These are phyloP conservation scores for Claviceps digitariae DNA, from an alignment of 2,329 filamentous ascomycete species.

Conservation along the genomic window DNA sequence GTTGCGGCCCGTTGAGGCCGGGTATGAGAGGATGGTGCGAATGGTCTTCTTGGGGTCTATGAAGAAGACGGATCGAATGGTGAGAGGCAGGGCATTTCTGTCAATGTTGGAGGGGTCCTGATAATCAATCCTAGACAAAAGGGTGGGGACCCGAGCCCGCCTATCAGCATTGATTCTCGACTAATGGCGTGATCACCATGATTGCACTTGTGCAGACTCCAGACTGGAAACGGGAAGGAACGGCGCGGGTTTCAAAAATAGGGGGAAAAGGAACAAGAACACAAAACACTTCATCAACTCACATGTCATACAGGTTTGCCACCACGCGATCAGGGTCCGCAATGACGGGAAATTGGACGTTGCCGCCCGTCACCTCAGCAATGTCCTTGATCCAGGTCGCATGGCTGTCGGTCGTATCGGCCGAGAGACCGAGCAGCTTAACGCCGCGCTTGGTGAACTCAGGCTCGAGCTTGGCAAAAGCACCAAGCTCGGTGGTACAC, in stretches of 20 bases:
- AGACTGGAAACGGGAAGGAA: too few relatives aligned
- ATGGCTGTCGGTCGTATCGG: constrained; percentile 76
- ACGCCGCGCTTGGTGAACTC: constrained; percentile 79
- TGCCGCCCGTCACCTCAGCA: constrained; percentile 59
- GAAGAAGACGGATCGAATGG: constrained; percentile 88
- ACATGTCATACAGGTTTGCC: constrained; percentile 68
- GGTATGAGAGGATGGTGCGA: constrained; percentile 83
- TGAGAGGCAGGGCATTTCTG: constrained; percentile 74
- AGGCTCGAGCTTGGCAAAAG: constrained; percentile 76
- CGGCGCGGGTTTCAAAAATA: too few relatives aligned
- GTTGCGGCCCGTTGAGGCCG: constrained; percentile 79
- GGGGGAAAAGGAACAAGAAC: too few relatives aligned
- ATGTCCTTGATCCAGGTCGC: constrained; percentile 86
- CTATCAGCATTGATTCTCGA: background rate
- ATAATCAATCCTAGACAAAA: constrained; percentile 52
- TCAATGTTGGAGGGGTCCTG: constrained; percentile 73
- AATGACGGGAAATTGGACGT: constrained; percentile 66
- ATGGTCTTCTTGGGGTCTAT: constrained; percentile 92
- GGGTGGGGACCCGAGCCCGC: too few relatives aligned
- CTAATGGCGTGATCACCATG: background rate
- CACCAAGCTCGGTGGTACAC: constrained; percentile 90
- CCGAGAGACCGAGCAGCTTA: constrained; percentile 82
- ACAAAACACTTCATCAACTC: too few relatives aligned
- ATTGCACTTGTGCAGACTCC: too few relatives aligned
- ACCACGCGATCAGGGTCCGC: constrained; percentile 68